Evolutionary conservation across 306 rosid genomes (phyloP).

Genomic region (Lupinus albus): DNA sequence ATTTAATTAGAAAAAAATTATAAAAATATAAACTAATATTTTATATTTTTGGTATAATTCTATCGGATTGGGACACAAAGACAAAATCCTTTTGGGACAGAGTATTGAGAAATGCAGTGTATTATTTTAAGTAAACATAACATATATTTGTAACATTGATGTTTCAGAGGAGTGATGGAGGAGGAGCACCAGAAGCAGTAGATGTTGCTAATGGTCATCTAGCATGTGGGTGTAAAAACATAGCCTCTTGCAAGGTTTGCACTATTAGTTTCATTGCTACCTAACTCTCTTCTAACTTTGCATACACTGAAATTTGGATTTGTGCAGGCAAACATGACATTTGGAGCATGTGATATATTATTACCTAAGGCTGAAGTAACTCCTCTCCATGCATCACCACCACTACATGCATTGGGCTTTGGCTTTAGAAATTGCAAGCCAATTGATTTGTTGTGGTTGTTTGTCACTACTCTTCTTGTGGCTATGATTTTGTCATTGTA

Average conservation of each 20-base stretch:
- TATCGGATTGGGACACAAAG: too few species aligned
- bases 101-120: neutral
- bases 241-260: slow-evolving; percentile 67
- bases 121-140: neutral
- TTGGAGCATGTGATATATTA: slow-evolving; percentile 59
- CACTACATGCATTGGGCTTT: slow-evolving; percentile 33
- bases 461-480: slow-evolving; percentile 37
- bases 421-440: slow-evolving; percentile 42
- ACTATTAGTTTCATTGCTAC: neutral
- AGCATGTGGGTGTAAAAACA: slow-evolving; percentile 69
- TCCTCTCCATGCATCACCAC: slow-evolving; percentile 20
- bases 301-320: slow-evolving; percentile 6
- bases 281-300: neutral
- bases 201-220: slow-evolving; percentile 70
- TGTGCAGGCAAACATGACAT: slow-evolving; percentile 62
- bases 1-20: too few species aligned
- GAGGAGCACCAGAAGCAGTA: slow-evolving; percentile 67
- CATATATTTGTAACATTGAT: neutral
- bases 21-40: too few species aligned
- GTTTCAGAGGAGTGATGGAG: slow-evolving; percentile 79
- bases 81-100: too few species aligned
- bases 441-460: slow-evolving; percentile 38
- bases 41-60: too few species aligned
- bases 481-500: slow-evolving; percentile 39
- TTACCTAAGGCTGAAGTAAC: slow-evolving; percentile 51